phyloP scores from a whole-genome alignment of 2,329 filamentous ascomycete genomes.

The Penicillium sumatraense region DNA sequence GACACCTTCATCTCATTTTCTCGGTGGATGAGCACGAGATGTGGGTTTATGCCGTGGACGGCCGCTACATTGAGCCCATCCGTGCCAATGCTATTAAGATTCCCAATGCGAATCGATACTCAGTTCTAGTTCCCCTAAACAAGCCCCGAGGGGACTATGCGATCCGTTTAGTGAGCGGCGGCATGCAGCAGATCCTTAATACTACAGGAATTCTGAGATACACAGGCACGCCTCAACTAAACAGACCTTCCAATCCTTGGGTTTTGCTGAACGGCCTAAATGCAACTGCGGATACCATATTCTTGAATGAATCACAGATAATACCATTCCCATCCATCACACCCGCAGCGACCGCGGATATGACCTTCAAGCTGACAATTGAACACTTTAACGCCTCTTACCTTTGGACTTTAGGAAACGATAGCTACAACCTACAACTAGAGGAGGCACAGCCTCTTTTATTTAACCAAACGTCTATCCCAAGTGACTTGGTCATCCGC shows the following conservation, averaged over 20 bases:
- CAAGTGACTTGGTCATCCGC: slow-evolving; percentile 49
- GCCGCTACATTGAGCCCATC: slow-evolving; percentile 48
- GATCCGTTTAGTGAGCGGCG: slow-evolving; percentile 58
- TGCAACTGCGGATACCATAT: slow-evolving; percentile 44
- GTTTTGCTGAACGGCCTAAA: slow-evolving; percentile 57
- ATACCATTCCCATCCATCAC: slow-evolving; percentile 55
- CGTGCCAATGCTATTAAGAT: slow-evolving; percentile 42
- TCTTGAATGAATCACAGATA: slow-evolving; percentile 51
- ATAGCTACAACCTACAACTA: slow-evolving; percentile 27
- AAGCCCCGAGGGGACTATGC: slow-evolving; percentile 55
- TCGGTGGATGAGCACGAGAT: slow-evolving; percentile 53
- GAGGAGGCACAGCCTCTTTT: slow-evolving; percentile 30
- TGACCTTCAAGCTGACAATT: slow-evolving; percentile 37
- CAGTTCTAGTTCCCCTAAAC: slow-evolving; percentile 50
- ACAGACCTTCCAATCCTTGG: slow-evolving; percentile 43
- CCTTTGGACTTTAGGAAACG: slow-evolving; percentile 31
- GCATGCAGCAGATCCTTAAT: slow-evolving; percentile 59
- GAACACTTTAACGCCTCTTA: slow-evolving; percentile 26
- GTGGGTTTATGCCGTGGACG: slow-evolving; percentile 52
- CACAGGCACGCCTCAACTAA: slow-evolving; percentile 21
- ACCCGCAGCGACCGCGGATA: slow-evolving; percentile 50
- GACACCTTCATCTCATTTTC: slow-evolving; percentile 37
- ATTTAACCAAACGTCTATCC: slow-evolving; percentile 34
- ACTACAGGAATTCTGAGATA: slow-evolving; percentile 58
- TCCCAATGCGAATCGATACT: slow-evolving; percentile 45